Conservation (phyloP, 495 filamentous ascomycete genomes). For the Xylaria grammica region DNA sequence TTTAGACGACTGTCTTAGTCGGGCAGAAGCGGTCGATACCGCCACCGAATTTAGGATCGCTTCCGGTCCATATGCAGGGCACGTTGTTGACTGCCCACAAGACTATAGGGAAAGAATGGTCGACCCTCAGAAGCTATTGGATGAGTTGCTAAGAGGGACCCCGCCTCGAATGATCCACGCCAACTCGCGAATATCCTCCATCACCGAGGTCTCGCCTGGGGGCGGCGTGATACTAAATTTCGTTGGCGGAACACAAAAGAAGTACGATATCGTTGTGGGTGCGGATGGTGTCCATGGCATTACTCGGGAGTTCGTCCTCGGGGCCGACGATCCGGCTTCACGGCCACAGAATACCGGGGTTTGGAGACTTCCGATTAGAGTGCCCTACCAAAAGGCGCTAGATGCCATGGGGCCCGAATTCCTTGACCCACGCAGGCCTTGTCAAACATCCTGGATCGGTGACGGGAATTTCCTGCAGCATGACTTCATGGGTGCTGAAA, state of each 20-base stretch:
- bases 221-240: conserved; percentile 30
- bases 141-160: conserved; percentile 28
- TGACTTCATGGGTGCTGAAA: conserved; percentile 28
- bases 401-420: conserved; percentile 30
- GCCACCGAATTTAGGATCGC: conserved; percentile 22
- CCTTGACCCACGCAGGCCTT: conserved; percentile 28
- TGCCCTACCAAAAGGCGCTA: conserved; percentile 31
- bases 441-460: conserved; percentile 29
- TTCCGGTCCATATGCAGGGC: conserved; percentile 28
- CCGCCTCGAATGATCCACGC: conserved; percentile 34
- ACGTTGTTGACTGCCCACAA: conserved; percentile 19
- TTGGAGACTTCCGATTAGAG: conserved; percentile 32
- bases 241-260: conserved; percentile 31
- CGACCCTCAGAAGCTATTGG: conserved; percentile 30
- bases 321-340: conserved; percentile 22
- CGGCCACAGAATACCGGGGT: conserved; percentile 29
- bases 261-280: conserved; percentile 35
- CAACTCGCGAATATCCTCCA: conserved; percentile 27
- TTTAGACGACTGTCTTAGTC: conserved; percentile 30
- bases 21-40: conserved; percentile 31
- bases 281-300: conserved; percentile 33
- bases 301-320: conserved; percentile 33
- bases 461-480: conserved; percentile 28
- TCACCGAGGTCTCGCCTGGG: conserved; percentile 22
- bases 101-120: conserved; percentile 22